Evolutionary conservation across 805 yeast species (phyloP).

Genomic region (Gaillardinia entomophila): DNA sequence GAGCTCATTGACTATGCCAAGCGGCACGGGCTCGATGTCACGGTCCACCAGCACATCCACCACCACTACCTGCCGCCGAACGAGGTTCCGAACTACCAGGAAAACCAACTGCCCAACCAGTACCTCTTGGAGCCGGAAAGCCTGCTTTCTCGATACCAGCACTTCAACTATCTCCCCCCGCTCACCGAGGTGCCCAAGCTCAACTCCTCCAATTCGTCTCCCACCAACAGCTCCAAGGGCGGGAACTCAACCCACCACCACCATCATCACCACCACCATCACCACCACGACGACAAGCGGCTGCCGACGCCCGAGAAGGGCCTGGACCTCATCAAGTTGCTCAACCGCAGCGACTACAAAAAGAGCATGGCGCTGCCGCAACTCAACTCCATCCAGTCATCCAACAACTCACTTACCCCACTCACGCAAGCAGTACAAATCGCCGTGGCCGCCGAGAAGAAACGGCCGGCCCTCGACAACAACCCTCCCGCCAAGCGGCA

Average conservation of each 20-base stretch:
- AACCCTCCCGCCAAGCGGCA: constrained; percentile 2
- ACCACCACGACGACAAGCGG: constrained; percentile 8
- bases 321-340: constrained; percentile 34
- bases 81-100: background rate
- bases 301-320: background rate
- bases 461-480: constrained; percentile 8
- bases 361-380: too few relatives aligned
- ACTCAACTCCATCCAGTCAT: constrained; percentile 1
- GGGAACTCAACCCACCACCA: constrained; percentile 14
- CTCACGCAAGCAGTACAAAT: constrained; percentile 36
- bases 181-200: constrained; percentile 65
- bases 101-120: background rate
- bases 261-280: constrained; percentile 27
- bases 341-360: constrained; percentile 25
- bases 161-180: constrained; percentile 72
- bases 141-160: constrained; percentile 35
- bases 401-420: constrained; percentile 25
- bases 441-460: constrained; percentile 24
- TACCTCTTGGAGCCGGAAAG: constrained; percentile 8
- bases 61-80: constrained; percentile 58
- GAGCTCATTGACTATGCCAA: constrained; percentile 57
- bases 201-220: constrained; percentile 50
- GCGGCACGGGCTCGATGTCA: constrained; percentile 49
- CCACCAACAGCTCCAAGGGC: constrained; percentile 16
- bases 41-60: constrained; percentile 82